Evolutionary conservation across 805 yeast species (phyloP).

Genomic region (Zygotorulaspora chibaensis): DNA sequence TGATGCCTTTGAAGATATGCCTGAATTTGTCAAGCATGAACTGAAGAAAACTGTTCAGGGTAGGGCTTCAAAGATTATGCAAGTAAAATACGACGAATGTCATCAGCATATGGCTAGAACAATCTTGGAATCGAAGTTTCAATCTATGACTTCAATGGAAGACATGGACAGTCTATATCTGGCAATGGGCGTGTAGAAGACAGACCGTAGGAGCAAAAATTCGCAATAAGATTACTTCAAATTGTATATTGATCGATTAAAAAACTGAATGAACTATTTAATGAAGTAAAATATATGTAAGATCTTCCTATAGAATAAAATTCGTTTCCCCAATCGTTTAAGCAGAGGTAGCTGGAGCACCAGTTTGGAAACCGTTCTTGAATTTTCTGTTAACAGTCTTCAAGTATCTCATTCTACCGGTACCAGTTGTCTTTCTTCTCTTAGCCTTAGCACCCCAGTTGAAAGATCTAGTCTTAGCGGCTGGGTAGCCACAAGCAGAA

Average conservation of each 20-base stretch:
- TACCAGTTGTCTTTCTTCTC: slow-evolving; percentile 99
- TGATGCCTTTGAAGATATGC: slow-evolving; percentile 43
- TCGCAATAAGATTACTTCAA: not conserved
- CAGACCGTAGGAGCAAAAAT: not conserved
- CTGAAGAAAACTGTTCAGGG: slow-evolving; percentile 37
- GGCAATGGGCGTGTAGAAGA: slow-evolving; percentile 48
- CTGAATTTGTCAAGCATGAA: slow-evolving; percentile 38
- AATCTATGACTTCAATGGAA: slow-evolving; percentile 60
- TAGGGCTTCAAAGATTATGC: slow-evolving; percentile 23
- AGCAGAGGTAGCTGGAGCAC: slow-evolving; percentile 58
- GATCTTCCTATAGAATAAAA: slow-evolving; percentile 7
- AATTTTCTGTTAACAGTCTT: slow-evolving; percentile 96
- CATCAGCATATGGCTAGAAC: slow-evolving; percentile 63
- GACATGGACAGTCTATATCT: slow-evolving; percentile 73
- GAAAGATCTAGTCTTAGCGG: slow-evolving; percentile 97
- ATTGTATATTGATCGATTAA: slow-evolving; percentile 3
- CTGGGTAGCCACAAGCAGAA: slow-evolving; percentile 99
- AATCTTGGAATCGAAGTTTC: slow-evolving; percentile 45
- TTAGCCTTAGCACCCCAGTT: slow-evolving; percentile 99
- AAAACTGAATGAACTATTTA: slow-evolving; percentile 9
- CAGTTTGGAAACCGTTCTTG: slow-evolving; percentile 98
- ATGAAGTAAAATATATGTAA: slow-evolving; percentile 6
- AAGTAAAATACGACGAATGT: slow-evolving; percentile 17
- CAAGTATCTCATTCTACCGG: slow-evolving; percentile 99
- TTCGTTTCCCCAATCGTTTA: slow-evolving; percentile 35